Evolutionary conservation across 2,329 filamentous ascomycete genomes (phyloP).

Genomic region (Aspergillus japonicus): DNA sequence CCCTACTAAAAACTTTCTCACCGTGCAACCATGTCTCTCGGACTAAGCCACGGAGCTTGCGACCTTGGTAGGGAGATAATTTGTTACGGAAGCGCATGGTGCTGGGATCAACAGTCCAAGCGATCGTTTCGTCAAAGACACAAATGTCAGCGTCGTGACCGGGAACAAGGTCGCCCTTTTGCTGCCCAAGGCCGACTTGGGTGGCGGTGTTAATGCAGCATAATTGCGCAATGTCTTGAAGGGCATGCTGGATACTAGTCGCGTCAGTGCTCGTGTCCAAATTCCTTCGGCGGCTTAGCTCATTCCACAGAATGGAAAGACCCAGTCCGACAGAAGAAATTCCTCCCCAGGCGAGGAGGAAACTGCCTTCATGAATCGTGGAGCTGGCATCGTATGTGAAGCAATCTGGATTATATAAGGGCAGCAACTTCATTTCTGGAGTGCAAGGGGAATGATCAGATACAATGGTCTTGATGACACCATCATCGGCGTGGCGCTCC

Average conservation of each 20-base stretch:
- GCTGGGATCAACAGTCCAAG: conserved; percentile 69
- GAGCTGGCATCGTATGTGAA: conserved; percentile 26
- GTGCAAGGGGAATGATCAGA: conserved; percentile 97
- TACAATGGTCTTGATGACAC: conserved; percentile 87
- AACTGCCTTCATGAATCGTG: conserved; percentile 66
- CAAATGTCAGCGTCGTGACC: conserved; percentile 90
- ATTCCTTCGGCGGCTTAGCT: conserved; percentile 61
- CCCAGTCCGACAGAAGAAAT: conserved; percentile 93
- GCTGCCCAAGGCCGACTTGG: conserved; percentile 79
- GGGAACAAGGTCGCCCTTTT: conserved; percentile 75
- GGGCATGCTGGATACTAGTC: conserved; percentile 49
- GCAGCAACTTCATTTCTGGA: conserved; percentile 86
- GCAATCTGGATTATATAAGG: conserved; percentile 61
- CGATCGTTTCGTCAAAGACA: conserved; percentile 79
- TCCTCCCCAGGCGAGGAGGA: conserved; percentile 94
- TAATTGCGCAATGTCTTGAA: conserved; percentile 79
- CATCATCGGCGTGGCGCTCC: conserved; percentile 56
- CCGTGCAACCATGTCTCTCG: conserved; percentile 84
- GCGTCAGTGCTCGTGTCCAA: conserved; percentile 38
- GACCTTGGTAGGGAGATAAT: conserved; percentile 85
- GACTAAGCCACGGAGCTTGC: conserved; percentile 73
- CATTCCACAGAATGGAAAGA: conserved; percentile 84
- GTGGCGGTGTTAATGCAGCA: conserved; percentile 83
- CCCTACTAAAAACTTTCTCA: conserved; percentile 68
- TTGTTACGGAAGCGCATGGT: conserved; percentile 96